A percentile compares a stretch with the other conserved stretches of the same genome.
These are phyloP conservation scores for Stagonosporopsis chrysanthemi DNA, from an alignment of 2,329 filamentous ascomycete species.

Conservation along the genomic window DNA sequence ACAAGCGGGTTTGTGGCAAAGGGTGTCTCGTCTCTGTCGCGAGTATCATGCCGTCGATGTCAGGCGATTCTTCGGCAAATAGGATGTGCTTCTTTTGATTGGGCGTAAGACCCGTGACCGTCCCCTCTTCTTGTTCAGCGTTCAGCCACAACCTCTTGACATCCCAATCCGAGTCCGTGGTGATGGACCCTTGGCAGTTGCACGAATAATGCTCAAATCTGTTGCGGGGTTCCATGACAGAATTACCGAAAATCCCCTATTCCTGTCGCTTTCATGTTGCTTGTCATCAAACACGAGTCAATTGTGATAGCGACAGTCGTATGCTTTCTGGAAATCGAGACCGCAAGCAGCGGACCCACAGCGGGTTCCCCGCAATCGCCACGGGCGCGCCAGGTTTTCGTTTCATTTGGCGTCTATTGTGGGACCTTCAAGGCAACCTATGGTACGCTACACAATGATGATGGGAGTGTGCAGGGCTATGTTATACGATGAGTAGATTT, in stretches of 20 bases:
- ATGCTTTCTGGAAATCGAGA: conserved; percentile 11
- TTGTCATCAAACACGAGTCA: conserved; percentile 31
- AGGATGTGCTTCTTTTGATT: background rate
- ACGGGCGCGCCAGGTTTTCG: conserved; percentile 27
- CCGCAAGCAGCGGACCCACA: conserved; percentile 8
- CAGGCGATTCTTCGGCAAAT: background rate
- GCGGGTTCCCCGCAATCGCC: conserved; percentile 37
- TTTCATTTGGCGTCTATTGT: conserved; percentile 19
- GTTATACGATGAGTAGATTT: conserved; percentile 5
- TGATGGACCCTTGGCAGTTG: conserved; percentile 16
- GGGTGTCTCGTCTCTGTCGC: background rate
- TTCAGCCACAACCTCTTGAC: conserved; percentile 1
- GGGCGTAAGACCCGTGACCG: conserved; percentile 3
- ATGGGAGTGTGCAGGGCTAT: conserved; percentile 7
- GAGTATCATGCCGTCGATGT: background rate
- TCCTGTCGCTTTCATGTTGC: background rate
- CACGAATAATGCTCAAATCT: conserved; percentile 1
- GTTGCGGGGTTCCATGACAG: conserved; percentile 23
- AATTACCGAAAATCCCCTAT: conserved; percentile 27
- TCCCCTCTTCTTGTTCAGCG: conserved; percentile 18
- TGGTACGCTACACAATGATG: conserved; percentile 1
- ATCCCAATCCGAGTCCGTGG: conserved; percentile 11
- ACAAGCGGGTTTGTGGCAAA: background rate
- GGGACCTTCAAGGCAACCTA: conserved; percentile 9
- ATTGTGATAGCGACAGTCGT: conserved; percentile 6